phyloP scores from a whole-genome alignment of 1,284 basidiomycete species.

The Cutaneotrichosporon mucoides region DNA sequence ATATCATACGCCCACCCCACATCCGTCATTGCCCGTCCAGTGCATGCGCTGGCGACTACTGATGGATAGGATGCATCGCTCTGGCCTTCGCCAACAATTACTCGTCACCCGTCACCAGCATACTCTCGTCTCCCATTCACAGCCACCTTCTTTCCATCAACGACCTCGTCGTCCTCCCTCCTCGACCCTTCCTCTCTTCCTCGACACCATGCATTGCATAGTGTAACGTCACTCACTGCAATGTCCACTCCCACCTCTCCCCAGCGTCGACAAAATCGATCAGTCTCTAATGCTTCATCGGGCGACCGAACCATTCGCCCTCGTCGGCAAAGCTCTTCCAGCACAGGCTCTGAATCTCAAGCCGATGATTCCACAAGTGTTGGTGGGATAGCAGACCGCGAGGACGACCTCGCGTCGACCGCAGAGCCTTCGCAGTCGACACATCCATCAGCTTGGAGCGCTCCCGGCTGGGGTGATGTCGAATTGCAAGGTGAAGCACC shows the following conservation, averaged over 20 bases:
- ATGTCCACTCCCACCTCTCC: neutral
- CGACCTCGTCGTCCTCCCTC: neutral
- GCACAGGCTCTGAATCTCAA: neutral
- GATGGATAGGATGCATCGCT: too few relatives aligned
- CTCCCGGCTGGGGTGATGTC: neutral
- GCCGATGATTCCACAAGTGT: neutral
- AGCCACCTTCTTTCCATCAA: too few relatives aligned
- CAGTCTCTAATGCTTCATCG: constrained; percentile 1
- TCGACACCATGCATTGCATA: neutral
- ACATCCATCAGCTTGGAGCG: neutral
- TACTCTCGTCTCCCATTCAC: too few relatives aligned
- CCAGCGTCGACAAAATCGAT: neutral
- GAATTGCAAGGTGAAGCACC: neutral
- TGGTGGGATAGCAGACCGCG: neutral
- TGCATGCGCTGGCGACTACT: too few relatives aligned
- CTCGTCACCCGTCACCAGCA: too few relatives aligned
- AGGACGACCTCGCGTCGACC: neutral
- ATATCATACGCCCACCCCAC: too few relatives aligned
- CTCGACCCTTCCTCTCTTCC: neutral
- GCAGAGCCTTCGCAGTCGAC: neutral
- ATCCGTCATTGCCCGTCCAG: too few relatives aligned
- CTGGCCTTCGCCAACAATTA: too few relatives aligned
- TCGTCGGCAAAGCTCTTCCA: neutral
- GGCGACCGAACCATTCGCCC: constrained; percentile 2
- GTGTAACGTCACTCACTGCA: neutral